Evolutionary conservation across 306 rosid genomes (phyloP).

Genomic region (Vicia villosa): DNA sequence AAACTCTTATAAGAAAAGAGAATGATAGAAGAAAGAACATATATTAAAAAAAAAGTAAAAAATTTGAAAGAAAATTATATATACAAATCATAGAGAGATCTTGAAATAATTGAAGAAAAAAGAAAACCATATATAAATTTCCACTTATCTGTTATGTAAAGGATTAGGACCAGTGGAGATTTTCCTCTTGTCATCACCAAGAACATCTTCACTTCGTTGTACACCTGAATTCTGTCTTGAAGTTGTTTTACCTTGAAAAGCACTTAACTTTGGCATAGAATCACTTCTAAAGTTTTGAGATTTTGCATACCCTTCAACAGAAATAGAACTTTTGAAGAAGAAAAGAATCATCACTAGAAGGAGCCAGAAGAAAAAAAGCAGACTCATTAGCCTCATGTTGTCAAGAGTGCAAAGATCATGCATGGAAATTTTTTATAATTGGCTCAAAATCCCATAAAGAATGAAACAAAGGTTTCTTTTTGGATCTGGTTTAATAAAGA

Average conservation of each 20-base stretch:
- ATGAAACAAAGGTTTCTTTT: conserved; percentile 33
- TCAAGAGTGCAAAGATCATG: conserved; percentile 32
- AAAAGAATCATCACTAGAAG: conserved; percentile 44
- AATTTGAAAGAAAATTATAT: background rate
- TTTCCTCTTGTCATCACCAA: conserved; percentile 64
- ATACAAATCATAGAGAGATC: conserved; percentile 10
- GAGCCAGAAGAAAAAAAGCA: conserved; percentile 46
- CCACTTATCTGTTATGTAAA: conserved; percentile 66
- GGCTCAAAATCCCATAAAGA: conserved; percentile 54
- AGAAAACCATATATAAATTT: background rate
- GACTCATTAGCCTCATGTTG: conserved; percentile 44
- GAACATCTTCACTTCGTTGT: conserved; percentile 33
- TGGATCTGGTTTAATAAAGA: conserved; percentile 47
- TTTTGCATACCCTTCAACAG: conserved; percentile 41
- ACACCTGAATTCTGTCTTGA: conserved; percentile 35
- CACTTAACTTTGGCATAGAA: conserved; percentile 33
- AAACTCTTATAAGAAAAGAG: conserved; percentile 27
- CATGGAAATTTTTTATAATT: conserved; percentile 41
- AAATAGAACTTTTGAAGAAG: conserved; percentile 32
- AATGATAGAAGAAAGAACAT: background rate
- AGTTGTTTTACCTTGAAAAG: conserved; percentile 30
- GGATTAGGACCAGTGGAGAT: conserved; percentile 81
- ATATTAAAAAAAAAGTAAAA: background rate
- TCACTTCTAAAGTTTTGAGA: conserved; percentile 43
- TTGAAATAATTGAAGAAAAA: conserved; percentile 18